Base-by-base conservation (phyloP, 1,284 basidiomycete genomes). In the Cryptococcus sp. region DNA sequence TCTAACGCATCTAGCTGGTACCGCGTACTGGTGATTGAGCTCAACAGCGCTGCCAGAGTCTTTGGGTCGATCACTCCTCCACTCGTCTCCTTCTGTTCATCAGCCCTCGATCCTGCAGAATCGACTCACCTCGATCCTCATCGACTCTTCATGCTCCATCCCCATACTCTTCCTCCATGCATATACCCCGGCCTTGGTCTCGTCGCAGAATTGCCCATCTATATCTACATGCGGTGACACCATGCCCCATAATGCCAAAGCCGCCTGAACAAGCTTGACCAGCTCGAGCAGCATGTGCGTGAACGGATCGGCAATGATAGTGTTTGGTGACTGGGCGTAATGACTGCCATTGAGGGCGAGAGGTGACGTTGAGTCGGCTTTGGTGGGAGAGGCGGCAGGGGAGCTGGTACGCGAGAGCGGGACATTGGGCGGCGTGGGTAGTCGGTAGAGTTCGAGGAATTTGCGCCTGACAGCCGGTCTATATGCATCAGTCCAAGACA, bases 161-260 rank as follows among this genome's bases (percentile, higher is more conserved):
- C 69, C 69, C 66, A 71, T 69, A 4, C 53, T 48, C 25, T 51
- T 43, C 32, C 69, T 57, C 67, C 67, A 71, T 22, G 50, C 49
- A 33, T 61, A 63, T 10, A 69, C 57, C 7, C 56, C 68, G n/a
- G 58, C 53, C 50, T 71, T 71, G 4, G 69, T 71, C 56, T 70
- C 68, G 50, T 72, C 69, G 45, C 68, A 72, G 42, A 72, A 69
- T 43, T 67, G 45, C 1, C 69, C 69, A 52, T 72, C 65, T 7
- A 66, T 46, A 42, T 64, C 62, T 25, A 60, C 41, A 16, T 59
- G 54, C 24, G 57, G 51, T 4, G 54, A 56, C 39, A 56, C 66
- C 42, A 68, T 41, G 5, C 69, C 68, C 67, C 68, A 72, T 2
- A 72, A 7, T 1, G 57, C 58, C 34, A 72, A 46, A 14, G 63